Base-by-base conservation (phyloP, 345 rosid species). In the Euphorbia lathyris region DNA sequence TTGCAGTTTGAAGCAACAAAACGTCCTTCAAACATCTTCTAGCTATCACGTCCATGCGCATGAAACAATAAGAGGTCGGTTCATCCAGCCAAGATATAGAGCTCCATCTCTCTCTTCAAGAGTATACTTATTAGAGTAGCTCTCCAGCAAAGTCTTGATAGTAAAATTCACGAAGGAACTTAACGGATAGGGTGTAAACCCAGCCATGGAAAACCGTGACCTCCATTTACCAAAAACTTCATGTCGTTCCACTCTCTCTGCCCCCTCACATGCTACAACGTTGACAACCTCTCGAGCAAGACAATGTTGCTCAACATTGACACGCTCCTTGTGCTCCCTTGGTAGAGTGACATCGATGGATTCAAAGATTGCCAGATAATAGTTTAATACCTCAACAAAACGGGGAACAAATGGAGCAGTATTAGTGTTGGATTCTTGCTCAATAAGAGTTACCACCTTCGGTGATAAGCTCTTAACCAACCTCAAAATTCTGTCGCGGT, bases 251-350 rank as follows among this genome's bases (percentile, higher is more conserved):
- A 90, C 92, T 75, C 97, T 90, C 63, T 94, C 99, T 13, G 80
- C 69, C 51, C 99, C 99, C 74, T 91, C 99, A 0, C 99, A 90
- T 23, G 98, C 98, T 70, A 91, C 78, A 34, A 94, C 77, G 83
- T 94, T 94, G 81, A 94, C 99, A 13, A 94, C 75, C 68, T 94
- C 99, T 58, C 99, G 80, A 50, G 99, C 99, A 57, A 94, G 89
- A 69, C 99, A 92, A 72, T 94, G 99, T 79, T 94, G 99, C 83
- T 94, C 99, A 0, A 90, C 88, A 5, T 81, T 86, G 78, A 94
- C 78, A 63, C 99, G 83, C 60, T 91, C 96, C 87, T 83, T 94
- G 84, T 86, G 85, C 40, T 90, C 87, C 77, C 99, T 84, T 6
- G 93, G 87, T 1, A 94, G 85, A 45, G 84, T 80, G 65, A 82